Base-by-base conservation (phyloP, 2,329 filamentous ascomycete genomes). In the Ophiosphaerella korrae region DNA sequence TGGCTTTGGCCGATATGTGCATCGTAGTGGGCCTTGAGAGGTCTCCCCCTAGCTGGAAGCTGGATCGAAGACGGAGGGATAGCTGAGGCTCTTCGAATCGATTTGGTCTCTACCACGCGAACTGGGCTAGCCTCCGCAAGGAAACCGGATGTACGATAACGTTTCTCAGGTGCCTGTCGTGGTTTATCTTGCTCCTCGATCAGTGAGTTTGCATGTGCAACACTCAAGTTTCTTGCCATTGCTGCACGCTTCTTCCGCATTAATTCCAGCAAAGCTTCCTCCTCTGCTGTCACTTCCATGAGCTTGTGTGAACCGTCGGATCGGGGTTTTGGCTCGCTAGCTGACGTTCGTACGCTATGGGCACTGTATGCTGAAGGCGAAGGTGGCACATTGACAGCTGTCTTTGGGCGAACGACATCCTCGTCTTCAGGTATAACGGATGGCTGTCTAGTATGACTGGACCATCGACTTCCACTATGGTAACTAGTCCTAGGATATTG, bases 271-370 rank as follows among this genome's bases (percentile, higher is more conserved):
- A 81, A 59, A 21, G 76, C 75, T 62, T 79, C 78, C 58, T 81
- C 78, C 59, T 81, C 78, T 46, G 77, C 72, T 1, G 78, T 79
- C 13, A 81, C 78, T 26, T 76, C 75, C 74, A 81, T 79, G 26
- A 74, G 60, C 50, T 74, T 75, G 34, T 65, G 70, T 23, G 60
- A 54, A 59, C 53, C 64, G 53, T 50, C 63, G 24, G 52, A 59
- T 11, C 61, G 60, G 7, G 69, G 58, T 35, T 72, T 68, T 7
- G 71, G 67, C 41, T 73, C 72, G 45, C 70, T 73, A 8, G 52
- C 57, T 8, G 72, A 70, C 1, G 71, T 73, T 33, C 62, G 62
- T 34, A 54, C 56, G 49, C 70, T 74, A 33, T 52, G 62, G 23
- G 68, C 42, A 46, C 71, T 73, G 24, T 50, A 61, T 13, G 60